Conservation (phyloP, 352 stramenopile species). For the Vaucheria bursata region DNA sequence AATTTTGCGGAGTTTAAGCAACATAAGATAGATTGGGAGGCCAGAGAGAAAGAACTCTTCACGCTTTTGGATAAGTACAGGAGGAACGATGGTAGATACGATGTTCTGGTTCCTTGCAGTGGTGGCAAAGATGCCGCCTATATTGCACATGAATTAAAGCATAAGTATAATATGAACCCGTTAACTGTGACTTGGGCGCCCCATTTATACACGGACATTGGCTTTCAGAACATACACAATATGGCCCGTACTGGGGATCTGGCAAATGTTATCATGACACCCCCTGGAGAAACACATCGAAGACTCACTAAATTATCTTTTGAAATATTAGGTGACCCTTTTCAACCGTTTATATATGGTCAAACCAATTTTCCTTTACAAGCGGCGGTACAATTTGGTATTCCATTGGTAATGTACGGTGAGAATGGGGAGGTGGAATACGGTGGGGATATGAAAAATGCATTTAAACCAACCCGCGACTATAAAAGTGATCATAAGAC, state of each 20-base stretch:
- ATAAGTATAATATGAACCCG: constrained; percentile 1
- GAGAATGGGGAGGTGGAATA: neutral
- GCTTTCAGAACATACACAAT: neutral
- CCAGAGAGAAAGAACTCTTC: neutral
- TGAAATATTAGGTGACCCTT: neutral
- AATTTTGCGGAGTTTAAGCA: neutral
- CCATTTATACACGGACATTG: neutral
- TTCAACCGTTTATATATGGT: neutral
- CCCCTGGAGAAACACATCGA: neutral
- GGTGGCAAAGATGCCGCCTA: neutral
- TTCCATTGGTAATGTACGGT: neutral
- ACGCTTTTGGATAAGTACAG: neutral
- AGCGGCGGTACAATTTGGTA: neutral
- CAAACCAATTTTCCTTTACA: neutral
- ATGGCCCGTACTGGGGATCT: neutral
- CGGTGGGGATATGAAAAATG: neutral
- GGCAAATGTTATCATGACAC: neutral
- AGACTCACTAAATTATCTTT: neutral
- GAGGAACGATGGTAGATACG: neutral
- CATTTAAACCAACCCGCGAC: neutral
- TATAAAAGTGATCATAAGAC: neutral
- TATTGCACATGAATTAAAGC: neutral
- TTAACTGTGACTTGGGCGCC: neutral
- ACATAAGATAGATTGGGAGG: neutral
- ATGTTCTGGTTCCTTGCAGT: neutral